Evolutionary conservation across 805 yeast species (phyloP).

Genomic region (Lipomyces anomalus): DNA sequence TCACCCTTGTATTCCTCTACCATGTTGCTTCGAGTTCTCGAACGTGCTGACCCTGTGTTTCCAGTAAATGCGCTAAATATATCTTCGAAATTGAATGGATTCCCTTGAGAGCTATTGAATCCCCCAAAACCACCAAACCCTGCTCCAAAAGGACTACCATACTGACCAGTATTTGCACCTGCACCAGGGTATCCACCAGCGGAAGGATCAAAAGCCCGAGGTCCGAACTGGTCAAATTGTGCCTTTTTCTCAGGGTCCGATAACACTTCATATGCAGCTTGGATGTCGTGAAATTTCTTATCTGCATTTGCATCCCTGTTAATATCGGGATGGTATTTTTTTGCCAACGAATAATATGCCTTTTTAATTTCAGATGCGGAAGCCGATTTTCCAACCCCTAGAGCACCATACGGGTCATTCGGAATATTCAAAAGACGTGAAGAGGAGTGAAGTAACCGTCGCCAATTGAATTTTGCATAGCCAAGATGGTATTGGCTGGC

Average conservation of each 20-base stretch:
- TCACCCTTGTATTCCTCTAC: slow-evolving; percentile 85
- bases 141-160: slow-evolving; percentile 49
- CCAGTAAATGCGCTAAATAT: slow-evolving; percentile 52
- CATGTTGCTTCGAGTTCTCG: slow-evolving; percentile 37
- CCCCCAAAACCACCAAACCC: slow-evolving; percentile 41
- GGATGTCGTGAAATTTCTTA: slow-evolving; percentile 82
- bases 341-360: slow-evolving; percentile 89
- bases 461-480: too few species aligned
- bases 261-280: slow-evolving; percentile 88
- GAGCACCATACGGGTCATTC: slow-evolving; percentile 74
- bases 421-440: slow-evolving; percentile 31
- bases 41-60: slow-evolving; percentile 33
- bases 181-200: slow-evolving; percentile 46
- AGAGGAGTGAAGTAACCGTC: slow-evolving; percentile 48
- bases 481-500: too few species aligned
- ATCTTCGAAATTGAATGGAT: slow-evolving; percentile 54
- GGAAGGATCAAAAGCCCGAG: slow-evolving; percentile 69
- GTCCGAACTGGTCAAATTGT: slow-evolving; percentile 88
- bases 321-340: slow-evolving; percentile 93
- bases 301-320: slow-evolving; percentile 89
- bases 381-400: slow-evolving; percentile 73
- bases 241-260: slow-evolving; percentile 48
- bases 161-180: slow-evolving; percentile 46
- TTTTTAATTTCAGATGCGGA: slow-evolving; percentile 83
- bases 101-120: slow-evolving; percentile 37